Conservation (phyloP, 495 filamentous ascomycete genomes). For the Clavariopsis aquatica region DNA sequence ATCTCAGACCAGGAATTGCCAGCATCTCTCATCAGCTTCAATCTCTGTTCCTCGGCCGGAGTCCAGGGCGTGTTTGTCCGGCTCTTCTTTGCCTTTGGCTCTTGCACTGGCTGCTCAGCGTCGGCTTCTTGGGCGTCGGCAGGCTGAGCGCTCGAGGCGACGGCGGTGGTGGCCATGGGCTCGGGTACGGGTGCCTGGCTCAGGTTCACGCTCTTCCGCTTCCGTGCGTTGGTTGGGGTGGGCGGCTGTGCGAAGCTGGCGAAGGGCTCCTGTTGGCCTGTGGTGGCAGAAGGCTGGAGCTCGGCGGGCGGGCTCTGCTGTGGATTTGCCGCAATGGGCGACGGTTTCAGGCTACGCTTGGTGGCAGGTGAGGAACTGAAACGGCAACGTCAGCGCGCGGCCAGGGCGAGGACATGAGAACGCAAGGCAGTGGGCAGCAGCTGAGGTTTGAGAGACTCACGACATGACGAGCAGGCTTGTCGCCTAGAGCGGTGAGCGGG, state of each 20-base stretch:
- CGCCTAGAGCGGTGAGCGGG: background rate
- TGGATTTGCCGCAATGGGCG: constrained; percentile 30
- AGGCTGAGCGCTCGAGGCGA: constrained; percentile 11
- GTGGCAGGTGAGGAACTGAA: constrained; percentile 37
- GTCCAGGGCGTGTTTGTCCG: constrained; percentile 98
- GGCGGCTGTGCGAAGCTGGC: constrained; percentile 14
- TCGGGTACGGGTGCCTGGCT: constrained; percentile 17
- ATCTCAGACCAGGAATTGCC: constrained; percentile 97
- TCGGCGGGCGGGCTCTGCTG: constrained; percentile 30
- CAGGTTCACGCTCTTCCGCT: constrained; percentile 35
- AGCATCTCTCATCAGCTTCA: constrained; percentile 91
- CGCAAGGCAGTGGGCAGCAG: background rate
- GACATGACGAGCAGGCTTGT: constrained; percentile 32
- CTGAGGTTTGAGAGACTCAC: constrained; percentile 34
- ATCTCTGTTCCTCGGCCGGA: constrained; percentile 83
- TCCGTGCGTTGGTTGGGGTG: constrained; percentile 32
- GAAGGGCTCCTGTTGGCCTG: constrained; percentile 19
- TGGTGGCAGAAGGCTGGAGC: constrained; percentile 20
- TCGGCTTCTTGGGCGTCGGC: constrained; percentile 41
- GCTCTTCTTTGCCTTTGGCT: constrained; percentile 80
- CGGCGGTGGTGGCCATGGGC: constrained; percentile 26
- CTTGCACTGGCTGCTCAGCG: constrained; percentile 42
- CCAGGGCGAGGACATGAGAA: constrained; percentile 10
- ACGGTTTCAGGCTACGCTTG: constrained; percentile 40
- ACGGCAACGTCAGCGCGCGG: constrained; percentile 34